phyloP scores from a whole-genome alignment of 2,329 filamentous ascomycete genomes.

The Fusarium sp. region DNA sequence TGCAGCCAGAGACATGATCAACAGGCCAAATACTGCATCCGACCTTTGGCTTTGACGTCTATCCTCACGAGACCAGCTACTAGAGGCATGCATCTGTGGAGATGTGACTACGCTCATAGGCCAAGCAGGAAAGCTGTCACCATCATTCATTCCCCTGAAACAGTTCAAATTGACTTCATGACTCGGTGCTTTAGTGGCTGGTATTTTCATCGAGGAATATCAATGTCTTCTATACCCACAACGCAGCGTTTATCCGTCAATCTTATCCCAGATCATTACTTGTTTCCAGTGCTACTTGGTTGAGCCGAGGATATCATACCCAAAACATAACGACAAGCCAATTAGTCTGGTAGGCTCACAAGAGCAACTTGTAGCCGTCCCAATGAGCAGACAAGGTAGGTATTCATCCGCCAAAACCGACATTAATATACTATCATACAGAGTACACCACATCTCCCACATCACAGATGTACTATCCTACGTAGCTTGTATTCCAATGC shows the following conservation, averaged over 20 bases:
- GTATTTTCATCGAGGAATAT: too few species aligned
- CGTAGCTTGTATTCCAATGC: constrained; percentile 29
- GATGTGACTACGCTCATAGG: constrained; percentile 2
- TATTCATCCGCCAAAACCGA: constrained; percentile 31
- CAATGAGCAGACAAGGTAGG: constrained; percentile 1
- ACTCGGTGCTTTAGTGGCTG: not conserved
- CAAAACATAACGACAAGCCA: not conserved
- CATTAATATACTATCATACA: constrained; percentile 48
- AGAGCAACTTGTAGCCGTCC: not conserved
- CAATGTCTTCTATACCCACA: not conserved
- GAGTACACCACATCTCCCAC: constrained; percentile 29
- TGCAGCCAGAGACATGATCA: constrained; percentile 32
- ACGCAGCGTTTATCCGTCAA: not conserved
- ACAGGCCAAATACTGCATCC: constrained; percentile 19
- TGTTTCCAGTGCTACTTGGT: not conserved
- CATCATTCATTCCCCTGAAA: not conserved
- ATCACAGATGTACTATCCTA: constrained; percentile 40
- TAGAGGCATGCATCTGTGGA: not conserved
- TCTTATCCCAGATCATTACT: not conserved
- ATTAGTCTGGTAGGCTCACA: not conserved
- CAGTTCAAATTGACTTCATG: not conserved
- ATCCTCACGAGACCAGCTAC: constrained; percentile 12
- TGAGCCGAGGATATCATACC: not conserved
- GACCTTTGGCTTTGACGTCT: constrained; percentile 1
- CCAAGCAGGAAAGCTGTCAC: not conserved